phyloP scores from a whole-genome alignment of 805 yeast genomes.

The Spathaspora arborariae region DNA sequence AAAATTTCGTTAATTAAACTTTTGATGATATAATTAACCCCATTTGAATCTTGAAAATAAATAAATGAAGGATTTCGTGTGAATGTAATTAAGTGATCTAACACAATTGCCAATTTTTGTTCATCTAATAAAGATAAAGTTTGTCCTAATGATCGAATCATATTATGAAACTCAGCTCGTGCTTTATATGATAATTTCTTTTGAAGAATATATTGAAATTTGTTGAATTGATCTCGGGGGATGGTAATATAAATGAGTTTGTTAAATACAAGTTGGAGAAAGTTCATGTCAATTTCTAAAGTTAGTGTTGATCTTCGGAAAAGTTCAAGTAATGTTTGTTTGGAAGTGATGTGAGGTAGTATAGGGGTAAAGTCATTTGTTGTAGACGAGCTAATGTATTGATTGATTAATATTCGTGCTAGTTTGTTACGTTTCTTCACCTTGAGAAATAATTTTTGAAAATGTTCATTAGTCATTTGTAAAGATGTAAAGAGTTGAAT shows the following conservation, averaged over 20 bases:
- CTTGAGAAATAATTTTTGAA: neutral
- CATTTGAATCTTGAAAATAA: neutral
- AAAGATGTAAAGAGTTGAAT: neutral
- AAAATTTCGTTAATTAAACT: slow-evolving; percentile 5
- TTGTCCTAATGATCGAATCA: slow-evolving; percentile 27
- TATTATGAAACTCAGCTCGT: slow-evolving; percentile 16
- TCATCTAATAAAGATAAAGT: slow-evolving; percentile 20
- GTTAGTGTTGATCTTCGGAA: slow-evolving; percentile 5
- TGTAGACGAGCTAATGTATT: neutral
- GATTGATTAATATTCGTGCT: neutral
- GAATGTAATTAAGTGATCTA: slow-evolving; percentile 5
- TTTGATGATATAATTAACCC: slow-evolving; percentile 1
- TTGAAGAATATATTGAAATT: neutral
- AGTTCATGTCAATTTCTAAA: slow-evolving; percentile 1
- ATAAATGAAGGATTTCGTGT: neutral
- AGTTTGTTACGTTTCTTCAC: neutral
- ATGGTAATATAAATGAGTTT: slow-evolving; percentile 6
- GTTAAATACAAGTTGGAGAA: slow-evolving; percentile 3
- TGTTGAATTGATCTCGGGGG: slow-evolving; percentile 6
- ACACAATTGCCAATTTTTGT: slow-evolving; percentile 12
- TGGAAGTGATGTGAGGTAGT: neutral
- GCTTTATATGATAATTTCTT: neutral
- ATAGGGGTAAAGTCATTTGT: neutral
- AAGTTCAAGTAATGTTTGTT: slow-evolving; percentile 8
- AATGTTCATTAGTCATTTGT: neutral